Percentiles rank a stretch among this genome's conserved stretches.
Evolutionary conservation across 495 filamentous ascomycete genomes (phyloP).

Genomic region (Penicillium coprophilum): DNA sequence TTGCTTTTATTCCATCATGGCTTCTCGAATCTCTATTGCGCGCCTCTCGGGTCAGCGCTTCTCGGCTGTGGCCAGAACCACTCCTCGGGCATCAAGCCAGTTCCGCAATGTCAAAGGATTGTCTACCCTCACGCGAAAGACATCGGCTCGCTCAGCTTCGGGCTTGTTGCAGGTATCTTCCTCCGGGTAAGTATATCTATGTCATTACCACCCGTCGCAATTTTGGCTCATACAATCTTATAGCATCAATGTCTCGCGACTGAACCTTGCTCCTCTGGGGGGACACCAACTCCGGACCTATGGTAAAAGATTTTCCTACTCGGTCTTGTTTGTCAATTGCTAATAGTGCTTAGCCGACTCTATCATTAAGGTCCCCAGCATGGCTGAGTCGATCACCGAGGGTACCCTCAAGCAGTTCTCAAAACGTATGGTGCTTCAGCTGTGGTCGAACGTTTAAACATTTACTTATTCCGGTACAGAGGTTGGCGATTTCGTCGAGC

Average conservation of each 20-base stretch:
- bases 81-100: slow-evolving; percentile 27
- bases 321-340: slow-evolving; percentile 9
- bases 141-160: slow-evolving; percentile 20
- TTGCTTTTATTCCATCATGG: slow-evolving; percentile 31
- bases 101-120: slow-evolving; percentile 27
- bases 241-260: slow-evolving; percentile 30
- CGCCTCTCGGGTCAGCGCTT: slow-evolving; percentile 40
- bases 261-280: slow-evolving; percentile 32
- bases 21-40: slow-evolving; percentile 43
- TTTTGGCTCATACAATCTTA: slow-evolving; percentile 13
- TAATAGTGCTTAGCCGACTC: slow-evolving; percentile 59
- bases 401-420: slow-evolving; percentile 95
- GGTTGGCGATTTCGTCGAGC: slow-evolving; percentile 90
- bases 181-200: slow-evolving; percentile 29
- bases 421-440: slow-evolving; percentile 57
- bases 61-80: slow-evolving; percentile 31
- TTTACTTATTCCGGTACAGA: slow-evolving; percentile 47
- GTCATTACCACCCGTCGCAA: neutral
- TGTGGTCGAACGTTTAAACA: neutral
- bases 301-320: slow-evolving; percentile 23
- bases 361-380: slow-evolving; percentile 90
- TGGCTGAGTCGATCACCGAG: slow-evolving; percentile 99
- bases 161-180: slow-evolving; percentile 30
- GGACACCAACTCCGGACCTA: slow-evolving; percentile 42
- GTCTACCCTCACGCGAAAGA: slow-evolving; percentile 29